Conservation (phyloP, 192 early-diverging fungal genomes). For the Piromyces finnis region DNA sequence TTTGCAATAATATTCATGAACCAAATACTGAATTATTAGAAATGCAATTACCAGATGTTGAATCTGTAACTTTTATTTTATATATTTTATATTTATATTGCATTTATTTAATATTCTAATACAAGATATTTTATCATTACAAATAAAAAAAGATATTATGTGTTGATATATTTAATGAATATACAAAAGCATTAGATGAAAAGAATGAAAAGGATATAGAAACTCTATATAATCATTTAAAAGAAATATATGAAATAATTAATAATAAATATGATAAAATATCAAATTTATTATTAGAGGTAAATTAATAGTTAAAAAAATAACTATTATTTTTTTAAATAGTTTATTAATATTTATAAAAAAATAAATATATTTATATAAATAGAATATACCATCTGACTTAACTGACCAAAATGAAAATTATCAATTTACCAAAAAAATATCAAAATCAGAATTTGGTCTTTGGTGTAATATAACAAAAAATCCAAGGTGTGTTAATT, state of each 20-base stretch:
- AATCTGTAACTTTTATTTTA: neutral
- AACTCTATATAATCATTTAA: neutral
- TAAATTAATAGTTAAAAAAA: neutral
- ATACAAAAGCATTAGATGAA: neutral
- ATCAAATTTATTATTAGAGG: neutral
- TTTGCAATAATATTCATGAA: neutral
- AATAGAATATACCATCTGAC: neutral
- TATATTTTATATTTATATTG: too few species aligned
- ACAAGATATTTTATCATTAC: too few species aligned
- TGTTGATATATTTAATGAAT: neutral
- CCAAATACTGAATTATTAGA: neutral
- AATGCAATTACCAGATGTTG: neutral
- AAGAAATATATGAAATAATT: neutral
- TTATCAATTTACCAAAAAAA: neutral
- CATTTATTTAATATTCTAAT: too few species aligned
- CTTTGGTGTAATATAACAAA: neutral
- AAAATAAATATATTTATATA: neutral
- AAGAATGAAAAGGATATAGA: neutral
- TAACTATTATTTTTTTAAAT: neutral
- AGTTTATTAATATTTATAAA: neutral
- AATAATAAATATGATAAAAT: neutral
- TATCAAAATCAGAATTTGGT: neutral
- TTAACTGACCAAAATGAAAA: neutral
- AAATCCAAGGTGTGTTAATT: neutral
- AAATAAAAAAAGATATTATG: too few species aligned